Evolutionary conservation across 352 stramenopile species (phyloP), one percentile per base, ranked within the genome.

Genomic region (Peronospora farinosa): DNA sequence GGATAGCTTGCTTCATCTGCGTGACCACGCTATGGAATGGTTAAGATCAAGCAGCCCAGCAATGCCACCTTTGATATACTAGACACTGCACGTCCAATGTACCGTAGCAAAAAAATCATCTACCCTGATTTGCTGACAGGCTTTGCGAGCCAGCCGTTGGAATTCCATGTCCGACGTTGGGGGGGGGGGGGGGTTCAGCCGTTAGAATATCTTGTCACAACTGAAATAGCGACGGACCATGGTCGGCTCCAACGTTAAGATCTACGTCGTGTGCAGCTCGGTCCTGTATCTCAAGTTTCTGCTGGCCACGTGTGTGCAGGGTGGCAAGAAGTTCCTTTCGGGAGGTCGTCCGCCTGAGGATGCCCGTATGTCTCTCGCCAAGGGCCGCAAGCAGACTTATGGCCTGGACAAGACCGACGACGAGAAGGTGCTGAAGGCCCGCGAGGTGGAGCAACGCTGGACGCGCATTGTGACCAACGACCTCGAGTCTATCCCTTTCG

Each of bases 261-360:
- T 74, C 9, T 84, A 76, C 48, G 63, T 81, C n/a, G 63, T 76
- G 15, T 88, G 74, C 63, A 60, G 48, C 11, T 60, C 63, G 4
- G 46, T 86, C 44, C 74, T 89, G 37, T 89, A 79, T 60, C n/a
- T 73, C 58, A 90, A 90, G 66, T 87, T 83, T 52, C 42, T 86
- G 33, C 41, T 72, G 5, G 59, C 64, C 3, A 70, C 72, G 23
- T 36, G 46, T 11, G 54, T 85, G 13, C 69, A 86, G 43, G 72
- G 54, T 7, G 50, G 38, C 49, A 84, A 82, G 56, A 84, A 65
- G 21, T 84, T 87, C 46, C 40, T 51, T 9, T 60, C 70, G n/a
- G 75, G 72, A 27, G 58, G 52, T 10, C 71, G 72, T 10, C 65
- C 73, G 10, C 72, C 75, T 28, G 75, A 86, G 51, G 75, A 84